These are phyloP conservation scores for Hemisphaericaspora xylofermentans DNA, from an alignment of 1,139 yeast genomes.

Conservation along the genomic window DNA sequence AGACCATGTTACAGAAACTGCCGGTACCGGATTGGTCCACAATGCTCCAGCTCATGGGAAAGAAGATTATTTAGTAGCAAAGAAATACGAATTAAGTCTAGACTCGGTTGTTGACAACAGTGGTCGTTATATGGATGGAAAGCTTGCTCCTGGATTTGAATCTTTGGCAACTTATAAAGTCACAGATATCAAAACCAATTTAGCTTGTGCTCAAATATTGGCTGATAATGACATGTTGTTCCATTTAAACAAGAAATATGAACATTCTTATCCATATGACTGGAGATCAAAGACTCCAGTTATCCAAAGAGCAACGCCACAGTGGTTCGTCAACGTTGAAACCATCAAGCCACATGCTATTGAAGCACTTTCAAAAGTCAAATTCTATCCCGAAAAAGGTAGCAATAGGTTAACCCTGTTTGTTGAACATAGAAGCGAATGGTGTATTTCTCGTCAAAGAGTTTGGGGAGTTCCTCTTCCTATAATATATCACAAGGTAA, in stretches of 20 bases:
- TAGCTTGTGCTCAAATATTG: slow-evolving; percentile 39
- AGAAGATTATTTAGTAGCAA: slow-evolving; percentile 82
- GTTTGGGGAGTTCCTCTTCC: slow-evolving; percentile 99
- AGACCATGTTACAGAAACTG: slow-evolving; percentile 71
- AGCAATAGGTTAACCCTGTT: slow-evolving; percentile 69
- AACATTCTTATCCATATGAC: slow-evolving; percentile 92
- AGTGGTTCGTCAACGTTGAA: slow-evolving; percentile 91
- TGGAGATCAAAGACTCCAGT: slow-evolving; percentile 97
- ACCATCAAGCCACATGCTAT: slow-evolving; percentile 65
- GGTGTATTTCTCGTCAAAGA: slow-evolving; percentile 98
- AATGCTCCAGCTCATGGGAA: slow-evolving; percentile 98
- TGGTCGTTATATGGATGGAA: slow-evolving; percentile 59
- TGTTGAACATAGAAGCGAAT: slow-evolving; percentile 76
- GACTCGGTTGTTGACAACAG: slow-evolving; percentile 76
- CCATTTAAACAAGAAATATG: slow-evolving; percentile 48
- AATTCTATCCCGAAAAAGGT: slow-evolving; percentile 75
- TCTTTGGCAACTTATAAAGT: slow-evolving; percentile 59
- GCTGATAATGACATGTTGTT: slow-evolving; percentile 46
- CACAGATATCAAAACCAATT: slow-evolving; percentile 53
- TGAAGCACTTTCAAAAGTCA: slow-evolving; percentile 57
- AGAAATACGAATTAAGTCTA: slow-evolving; percentile 53
- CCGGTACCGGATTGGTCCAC: slow-evolving; percentile 96
- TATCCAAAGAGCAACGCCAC: slow-evolving; percentile 93
- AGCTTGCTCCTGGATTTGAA: slow-evolving; percentile 41
- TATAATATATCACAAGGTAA: slow-evolving; percentile 61